A percentile compares a stretch with the other conserved stretches of the same genome.
Evolutionary conservation across 805 yeast species (phyloP).

Genomic region (Lachancea mirantina): DNA sequence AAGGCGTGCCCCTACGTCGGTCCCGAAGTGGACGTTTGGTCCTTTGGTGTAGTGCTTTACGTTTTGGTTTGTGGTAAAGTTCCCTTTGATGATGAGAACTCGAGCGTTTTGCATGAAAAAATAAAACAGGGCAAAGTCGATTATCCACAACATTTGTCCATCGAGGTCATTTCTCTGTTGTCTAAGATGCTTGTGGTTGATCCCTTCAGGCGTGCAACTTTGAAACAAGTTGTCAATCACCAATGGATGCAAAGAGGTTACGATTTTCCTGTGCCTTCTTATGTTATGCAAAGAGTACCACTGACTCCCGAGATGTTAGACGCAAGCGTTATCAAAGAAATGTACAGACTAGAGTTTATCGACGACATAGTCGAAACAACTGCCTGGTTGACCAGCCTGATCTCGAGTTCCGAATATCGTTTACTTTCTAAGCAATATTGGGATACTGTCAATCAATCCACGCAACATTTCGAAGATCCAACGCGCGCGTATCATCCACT

Average conservation of each 20-base stretch:
- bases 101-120: slow-evolving; percentile 85
- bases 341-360: slow-evolving; percentile 75
- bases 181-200: slow-evolving; percentile 89
- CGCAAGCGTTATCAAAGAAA: slow-evolving; percentile 61
- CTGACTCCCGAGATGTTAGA: slow-evolving; percentile 34
- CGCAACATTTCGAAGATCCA: slow-evolving; percentile 53
- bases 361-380: slow-evolving; percentile 48
- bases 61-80: slow-evolving; percentile 96
- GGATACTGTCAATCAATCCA: slow-evolving; percentile 11
- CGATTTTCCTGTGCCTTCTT: slow-evolving; percentile 62
- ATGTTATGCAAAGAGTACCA: slow-evolving; percentile 74
- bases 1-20: slow-evolving; percentile 91
- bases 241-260: slow-evolving; percentile 94
- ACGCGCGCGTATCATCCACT: slow-evolving; percentile 84
- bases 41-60: slow-evolving; percentile 92
- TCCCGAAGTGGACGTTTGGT: slow-evolving; percentile 98
- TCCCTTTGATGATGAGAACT: slow-evolving; percentile 94
- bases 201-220: slow-evolving; percentile 70
- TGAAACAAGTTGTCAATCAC: slow-evolving; percentile 73
- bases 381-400: slow-evolving; percentile 47
- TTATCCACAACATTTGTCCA: slow-evolving; percentile 75
- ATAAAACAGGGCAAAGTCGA: slow-evolving; percentile 89
- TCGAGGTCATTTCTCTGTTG: slow-evolving; percentile 72
- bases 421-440: slow-evolving; percentile 25
- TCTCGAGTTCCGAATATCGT: slow-evolving; percentile 57